Evolutionary conservation across 1,284 basidiomycete genomes (phyloP).

Genomic region (Fomes fomentarius): DNA sequence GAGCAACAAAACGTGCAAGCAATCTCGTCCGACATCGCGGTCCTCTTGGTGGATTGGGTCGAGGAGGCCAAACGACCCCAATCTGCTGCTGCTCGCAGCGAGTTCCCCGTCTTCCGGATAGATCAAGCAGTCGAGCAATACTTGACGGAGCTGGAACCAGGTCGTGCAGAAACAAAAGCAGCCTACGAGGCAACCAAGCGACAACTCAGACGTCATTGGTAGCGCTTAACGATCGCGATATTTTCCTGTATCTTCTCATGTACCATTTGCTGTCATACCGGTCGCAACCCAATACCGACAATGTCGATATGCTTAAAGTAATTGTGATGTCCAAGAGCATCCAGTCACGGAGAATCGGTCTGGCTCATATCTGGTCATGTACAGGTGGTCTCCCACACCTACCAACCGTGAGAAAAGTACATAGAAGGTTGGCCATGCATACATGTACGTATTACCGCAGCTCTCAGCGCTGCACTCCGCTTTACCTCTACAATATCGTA

Average conservation of each 20-base stretch:
- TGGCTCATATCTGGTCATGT: no score
- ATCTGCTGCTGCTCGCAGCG: constrained; percentile 46
- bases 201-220: constrained; percentile 63
- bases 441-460: no score
- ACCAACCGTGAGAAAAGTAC: no score
- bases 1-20: constrained; percentile 75
- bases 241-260: neutral
- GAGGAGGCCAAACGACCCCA: constrained; percentile 72
- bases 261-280: neutral
- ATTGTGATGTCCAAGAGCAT: no score
- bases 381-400: no score
- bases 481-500: no score
- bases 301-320: no score
- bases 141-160: constrained; percentile 63
- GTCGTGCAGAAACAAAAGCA: constrained; percentile 58
- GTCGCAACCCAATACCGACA: neutral
- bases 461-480: no score
- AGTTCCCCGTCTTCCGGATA: constrained; percentile 76
- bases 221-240: constrained; percentile 11
- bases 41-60: constrained; percentile 77
- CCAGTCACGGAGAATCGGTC: no score
- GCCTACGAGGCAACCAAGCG: constrained; percentile 71
- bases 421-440: no score
- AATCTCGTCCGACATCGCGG: constrained; percentile 77
- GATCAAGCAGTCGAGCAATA: constrained; percentile 74